Evolutionary conservation across 345 rosid species (phyloP).

Genomic region (Cardamine occulta): DNA sequence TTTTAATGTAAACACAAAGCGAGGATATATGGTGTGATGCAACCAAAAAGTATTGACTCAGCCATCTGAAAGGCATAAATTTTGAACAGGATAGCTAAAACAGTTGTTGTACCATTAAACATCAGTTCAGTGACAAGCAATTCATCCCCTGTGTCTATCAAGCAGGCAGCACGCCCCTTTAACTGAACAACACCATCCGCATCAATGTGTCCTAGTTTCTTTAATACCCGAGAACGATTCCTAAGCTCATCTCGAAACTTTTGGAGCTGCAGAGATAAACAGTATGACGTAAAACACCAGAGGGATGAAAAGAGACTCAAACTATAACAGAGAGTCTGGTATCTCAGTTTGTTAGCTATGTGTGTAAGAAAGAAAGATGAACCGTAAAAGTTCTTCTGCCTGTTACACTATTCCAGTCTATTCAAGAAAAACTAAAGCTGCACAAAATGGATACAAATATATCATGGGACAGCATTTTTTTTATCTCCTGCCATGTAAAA

Average conservation of each 20-base stretch:
- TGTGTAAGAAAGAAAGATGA: slow-evolving; percentile 6
- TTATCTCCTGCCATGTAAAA: slow-evolving; percentile 4
- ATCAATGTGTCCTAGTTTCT: slow-evolving; percentile 93
- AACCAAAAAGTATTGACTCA: background rate
- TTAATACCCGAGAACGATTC: slow-evolving; percentile 90
- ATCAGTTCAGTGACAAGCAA: slow-evolving; percentile 96
- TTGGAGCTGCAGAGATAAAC: slow-evolving; percentile 68
- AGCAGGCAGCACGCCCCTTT: slow-evolving; percentile 98
- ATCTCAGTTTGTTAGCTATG: slow-evolving; percentile 15
- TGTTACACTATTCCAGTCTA: background rate
- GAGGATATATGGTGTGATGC: slow-evolving; percentile 3
- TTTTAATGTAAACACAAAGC: slow-evolving; percentile 19
- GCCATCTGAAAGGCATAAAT: slow-evolving; percentile 22
- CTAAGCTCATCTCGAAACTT: slow-evolving; percentile 91
- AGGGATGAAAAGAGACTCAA: slow-evolving; percentile 9
- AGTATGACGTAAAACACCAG: slow-evolving; percentile 20
- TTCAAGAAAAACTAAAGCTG: background rate
- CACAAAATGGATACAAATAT: background rate
- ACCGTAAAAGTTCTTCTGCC: background rate
- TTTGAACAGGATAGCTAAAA: slow-evolving; percentile 15
- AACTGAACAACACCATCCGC: slow-evolving; percentile 87
- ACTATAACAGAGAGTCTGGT: slow-evolving; percentile 11
- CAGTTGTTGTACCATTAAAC: slow-evolving; percentile 74
- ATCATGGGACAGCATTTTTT: background rate
- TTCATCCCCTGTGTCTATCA: slow-evolving; percentile 99